These are phyloP conservation scores for Quillaja saponaria DNA, from an alignment of 306 rosid species.

Conservation along the genomic window DNA sequence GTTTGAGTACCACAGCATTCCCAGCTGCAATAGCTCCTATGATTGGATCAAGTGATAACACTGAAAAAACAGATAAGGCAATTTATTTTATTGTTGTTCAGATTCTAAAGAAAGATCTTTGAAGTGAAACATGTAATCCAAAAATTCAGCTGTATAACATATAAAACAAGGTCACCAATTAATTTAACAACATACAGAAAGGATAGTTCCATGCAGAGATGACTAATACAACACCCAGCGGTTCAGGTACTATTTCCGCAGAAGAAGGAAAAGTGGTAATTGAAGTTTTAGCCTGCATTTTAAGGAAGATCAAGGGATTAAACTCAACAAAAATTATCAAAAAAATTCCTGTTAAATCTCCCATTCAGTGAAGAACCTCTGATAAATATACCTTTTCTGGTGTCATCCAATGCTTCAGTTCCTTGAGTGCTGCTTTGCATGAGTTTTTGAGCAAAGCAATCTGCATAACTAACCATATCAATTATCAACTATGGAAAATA, in stretches of 20 bases:
- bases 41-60: slow-evolving; percentile 89
- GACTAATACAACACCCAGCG: slow-evolving; percentile 76
- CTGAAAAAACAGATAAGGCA: slow-evolving; percentile 46
- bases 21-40: slow-evolving; percentile 98
- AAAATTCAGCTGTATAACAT: slow-evolving; percentile 12
- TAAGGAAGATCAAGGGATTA: neutral
- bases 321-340: neutral
- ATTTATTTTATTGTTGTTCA: neutral
- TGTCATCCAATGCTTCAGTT: slow-evolving; percentile 69
- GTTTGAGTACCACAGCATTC: slow-evolving; percentile 91
- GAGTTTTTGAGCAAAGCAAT: slow-evolving; percentile 66
- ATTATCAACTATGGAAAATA: no score
- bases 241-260: slow-evolving; percentile 93
- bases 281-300: slow-evolving; percentile 73
- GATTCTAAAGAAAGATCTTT: slow-evolving; percentile 21
- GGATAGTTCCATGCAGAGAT: slow-evolving; percentile 99
- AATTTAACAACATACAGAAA: slow-evolving; percentile 72
- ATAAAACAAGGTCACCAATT: slow-evolving; percentile 20
- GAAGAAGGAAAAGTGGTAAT: slow-evolving; percentile 81
- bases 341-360: neutral
- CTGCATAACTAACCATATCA: slow-evolving; percentile 37
- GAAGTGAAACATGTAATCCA: slow-evolving; percentile 4
- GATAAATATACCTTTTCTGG: slow-evolving; percentile 71
- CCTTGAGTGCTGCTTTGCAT: slow-evolving; percentile 55
- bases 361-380: slow-evolving; percentile 10